phyloP scores from a whole-genome alignment of 306 rosid species.

The Vicia villosa region DNA sequence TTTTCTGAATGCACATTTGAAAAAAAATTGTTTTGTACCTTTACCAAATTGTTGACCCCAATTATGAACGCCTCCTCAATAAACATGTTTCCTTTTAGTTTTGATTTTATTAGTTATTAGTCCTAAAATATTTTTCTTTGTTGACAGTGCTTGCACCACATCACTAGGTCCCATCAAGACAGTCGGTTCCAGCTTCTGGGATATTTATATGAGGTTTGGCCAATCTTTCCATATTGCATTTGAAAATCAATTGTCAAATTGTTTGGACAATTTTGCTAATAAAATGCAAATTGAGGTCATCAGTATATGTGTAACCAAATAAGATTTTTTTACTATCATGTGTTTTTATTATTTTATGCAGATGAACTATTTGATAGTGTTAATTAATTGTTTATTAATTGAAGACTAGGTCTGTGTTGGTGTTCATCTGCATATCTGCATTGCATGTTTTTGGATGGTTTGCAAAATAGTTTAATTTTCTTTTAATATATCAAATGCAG shows the following conservation, averaged over 20 bases:
- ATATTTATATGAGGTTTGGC: constrained; percentile 60
- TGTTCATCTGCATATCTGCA: constrained; percentile 25
- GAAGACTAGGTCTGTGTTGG: not conserved
- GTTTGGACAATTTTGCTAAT: constrained; percentile 12
- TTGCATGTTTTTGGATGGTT: constrained; percentile 20
- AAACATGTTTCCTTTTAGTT: constrained; percentile 19
- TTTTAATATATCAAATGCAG: constrained; percentile 42
- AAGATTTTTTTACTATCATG: not conserved
- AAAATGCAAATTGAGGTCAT: not conserved
- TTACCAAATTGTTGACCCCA: constrained; percentile 18
- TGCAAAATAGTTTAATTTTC: constrained; percentile 18
- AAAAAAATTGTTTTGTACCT: not conserved
- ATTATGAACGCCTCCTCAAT: constrained; percentile 15
- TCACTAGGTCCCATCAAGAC: constrained; percentile 69
- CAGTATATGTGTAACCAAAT: not conserved
- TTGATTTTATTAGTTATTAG: constrained; percentile 27
- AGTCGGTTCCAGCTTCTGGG: constrained; percentile 70
- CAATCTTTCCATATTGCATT: constrained; percentile 15
- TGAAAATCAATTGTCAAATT: constrained; percentile 16
- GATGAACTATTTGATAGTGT: constrained; percentile 17
- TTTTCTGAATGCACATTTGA: constrained; percentile 23
- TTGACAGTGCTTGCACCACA: constrained; percentile 86
- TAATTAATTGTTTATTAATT: constrained; percentile 1
- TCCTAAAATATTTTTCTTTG: constrained; percentile 40
- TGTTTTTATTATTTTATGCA: no score